Evolutionary conservation across 768 basidiomycete species (phyloP).

Genomic region (Rhizopogon roseolus): DNA sequence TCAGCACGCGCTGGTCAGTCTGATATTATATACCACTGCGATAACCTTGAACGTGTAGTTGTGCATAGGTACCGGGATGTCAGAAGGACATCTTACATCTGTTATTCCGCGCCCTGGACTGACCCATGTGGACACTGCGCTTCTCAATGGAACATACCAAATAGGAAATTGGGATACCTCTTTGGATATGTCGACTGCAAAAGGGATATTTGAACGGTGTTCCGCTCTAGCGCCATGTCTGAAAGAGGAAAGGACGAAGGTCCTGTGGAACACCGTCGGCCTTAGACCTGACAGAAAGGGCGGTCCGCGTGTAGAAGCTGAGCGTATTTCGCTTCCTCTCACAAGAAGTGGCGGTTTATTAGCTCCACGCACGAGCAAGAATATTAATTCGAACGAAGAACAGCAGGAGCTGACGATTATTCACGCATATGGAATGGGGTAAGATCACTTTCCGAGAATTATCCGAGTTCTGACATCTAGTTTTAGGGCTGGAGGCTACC

Average conservation of each 20-base stretch:
- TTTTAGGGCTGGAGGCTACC: conserved; percentile 31
- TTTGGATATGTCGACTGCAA: conserved; percentile 33
- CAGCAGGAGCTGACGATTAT: conserved; percentile 31
- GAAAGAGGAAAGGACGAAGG: conserved; percentile 31
- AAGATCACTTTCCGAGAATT: conserved; percentile 5
- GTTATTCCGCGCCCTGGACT: conserved; percentile 56
- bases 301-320: conserved; percentile 52
- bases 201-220: conserved; percentile 44
- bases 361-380: conserved; percentile 2
- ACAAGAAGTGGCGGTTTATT: conserved; percentile 2
- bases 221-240: conserved; percentile 32
- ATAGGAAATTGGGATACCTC: conserved; percentile 47
- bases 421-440: conserved; percentile 64
- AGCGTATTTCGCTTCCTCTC: conserved; percentile 33
- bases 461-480: conserved; percentile 12
- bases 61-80: not conserved
- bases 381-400: conserved; percentile 13
- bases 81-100: conserved; percentile 37
- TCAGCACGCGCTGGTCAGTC: conserved; percentile 21
- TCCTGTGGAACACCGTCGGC: conserved; percentile 53
- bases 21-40: not conserved
- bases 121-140: conserved; percentile 35
- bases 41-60: not conserved
- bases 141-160: conserved; percentile 57
- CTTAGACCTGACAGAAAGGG: conserved; percentile 51